These are phyloP conservation scores for Colletotrichum abscissum DNA, from an alignment of 2,329 filamentous ascomycete genomes.

Conservation along the genomic window DNA sequence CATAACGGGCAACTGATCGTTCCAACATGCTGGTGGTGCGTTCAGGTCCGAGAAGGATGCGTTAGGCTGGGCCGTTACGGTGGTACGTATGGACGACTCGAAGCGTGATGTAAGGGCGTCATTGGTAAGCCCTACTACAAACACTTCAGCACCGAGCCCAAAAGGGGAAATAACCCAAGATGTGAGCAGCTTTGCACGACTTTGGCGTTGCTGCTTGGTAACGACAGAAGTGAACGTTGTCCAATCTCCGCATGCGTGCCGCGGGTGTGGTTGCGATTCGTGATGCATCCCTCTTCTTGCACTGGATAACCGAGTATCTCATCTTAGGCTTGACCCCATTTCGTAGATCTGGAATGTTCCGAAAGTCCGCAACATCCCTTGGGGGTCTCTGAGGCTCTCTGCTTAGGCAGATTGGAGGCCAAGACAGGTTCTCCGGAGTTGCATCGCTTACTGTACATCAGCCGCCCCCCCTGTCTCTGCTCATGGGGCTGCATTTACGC, in stretches of 20 bases:
- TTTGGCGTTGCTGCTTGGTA: conserved; percentile 31
- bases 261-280: background rate
- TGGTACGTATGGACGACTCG: background rate
- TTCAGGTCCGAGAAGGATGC: conserved; percentile 21
- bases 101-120: conserved; percentile 13
- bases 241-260: conserved; percentile 29
- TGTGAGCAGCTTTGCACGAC: background rate
- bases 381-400: conserved; percentile 24
- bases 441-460: conserved; percentile 17
- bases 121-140: conserved; percentile 28
- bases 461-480: conserved; percentile 3
- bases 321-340: background rate
- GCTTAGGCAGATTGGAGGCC: background rate
- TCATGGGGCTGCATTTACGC: background rate
- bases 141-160: conserved; percentile 10
- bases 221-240: background rate
- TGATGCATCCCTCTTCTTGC: background rate
- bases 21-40: conserved; percentile 17
- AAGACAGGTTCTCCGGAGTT: background rate
- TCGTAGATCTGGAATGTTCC: conserved; percentile 16
- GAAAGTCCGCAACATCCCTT: conserved; percentile 29
- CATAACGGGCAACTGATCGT: conserved; percentile 9
- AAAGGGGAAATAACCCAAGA: conserved; percentile 1
- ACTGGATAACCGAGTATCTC: background rate
- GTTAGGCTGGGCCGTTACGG: conserved; percentile 26